Base-by-base conservation (phyloP, 495 filamentous ascomycete genomes). In the Penicillium riverlandense region DNA sequence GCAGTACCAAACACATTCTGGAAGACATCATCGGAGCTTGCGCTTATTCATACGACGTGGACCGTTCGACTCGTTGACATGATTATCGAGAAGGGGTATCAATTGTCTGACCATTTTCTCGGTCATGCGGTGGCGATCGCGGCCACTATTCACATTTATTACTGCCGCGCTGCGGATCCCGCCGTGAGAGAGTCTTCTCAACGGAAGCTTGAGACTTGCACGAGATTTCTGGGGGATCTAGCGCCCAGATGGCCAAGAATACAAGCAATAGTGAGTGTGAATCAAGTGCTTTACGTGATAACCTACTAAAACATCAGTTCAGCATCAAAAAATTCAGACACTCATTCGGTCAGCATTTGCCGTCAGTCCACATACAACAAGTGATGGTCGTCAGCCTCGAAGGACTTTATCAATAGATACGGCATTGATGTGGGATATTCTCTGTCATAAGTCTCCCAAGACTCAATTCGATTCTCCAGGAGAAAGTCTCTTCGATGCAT, bases 381-480 rank as follows among this genome's bases (percentile, higher is more conserved):
- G 57, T 34, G 47, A 63, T 11, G 53, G 58, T 14, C 60, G 56
- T 39, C 48, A 52, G 13, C 59, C 67, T 8, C 58, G 62, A 29
- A 63, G 66, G 37, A 69, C 68, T 16, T 54, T 68, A 35, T 62
- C 68, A 6, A 71, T 57, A 15, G 48, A 63, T 33, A 63, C 68
- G 4, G 58, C 64, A 6, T 39, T 71, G n/a, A 71, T 71, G 67
- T 71, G 67, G 67, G 66, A 69, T 15, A 65, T 67, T 16, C 57
- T 71, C 7, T 58, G 63, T 9, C 59, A 66, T 40, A 63, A 50
- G 37, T 59, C 58, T 8, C 44, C 53, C 2, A 48, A 47, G 12
- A 43, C 44, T 1, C 34, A 43, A 8, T 52, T 37, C 7, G 35
- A 36, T 22, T 45, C 50, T 13, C 34, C 55, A 3, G 50, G 54